phyloP scores from a whole-genome alignment of 179 eudicot genomes.

The Patellifolia procumbens region DNA sequence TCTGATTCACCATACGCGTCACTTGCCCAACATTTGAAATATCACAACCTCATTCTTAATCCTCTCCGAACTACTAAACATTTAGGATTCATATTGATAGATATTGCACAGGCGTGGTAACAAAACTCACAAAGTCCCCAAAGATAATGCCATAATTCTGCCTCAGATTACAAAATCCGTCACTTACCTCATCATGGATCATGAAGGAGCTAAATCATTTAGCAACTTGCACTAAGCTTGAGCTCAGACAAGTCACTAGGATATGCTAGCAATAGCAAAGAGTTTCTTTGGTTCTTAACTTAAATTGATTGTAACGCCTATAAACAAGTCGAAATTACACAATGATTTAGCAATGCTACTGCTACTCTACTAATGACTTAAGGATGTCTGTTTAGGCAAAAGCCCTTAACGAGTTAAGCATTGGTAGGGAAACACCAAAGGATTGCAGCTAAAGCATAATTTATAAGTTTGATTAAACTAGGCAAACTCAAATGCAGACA shows the following conservation, averaged over 20 bases:
- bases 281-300: not conserved
- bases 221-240: not conserved
- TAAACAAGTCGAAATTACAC: not conserved
- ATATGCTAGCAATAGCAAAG: not conserved
- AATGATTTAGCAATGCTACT: not conserved
- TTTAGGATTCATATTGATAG: too few relatives aligned
- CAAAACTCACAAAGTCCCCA: too few relatives aligned
- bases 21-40: too few relatives aligned
- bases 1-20: too few relatives aligned
- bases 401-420: not conserved
- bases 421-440: not conserved
- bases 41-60: too few relatives aligned
- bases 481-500: not conserved
- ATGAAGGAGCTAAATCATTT: not conserved
- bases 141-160: too few relatives aligned
- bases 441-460: not conserved
- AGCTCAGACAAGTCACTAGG: not conserved
- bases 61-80: too few relatives aligned
- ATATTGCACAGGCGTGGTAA: too few relatives aligned
- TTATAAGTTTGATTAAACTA: not conserved
- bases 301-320: not conserved
- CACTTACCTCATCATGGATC: not conserved
- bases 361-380: not conserved
- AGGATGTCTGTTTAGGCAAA: not conserved
- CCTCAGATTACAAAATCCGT: not conserved